Base-by-base conservation (phyloP, 2,329 filamentous ascomycete species). In the Emmonsiellopsis sp. region DNA sequence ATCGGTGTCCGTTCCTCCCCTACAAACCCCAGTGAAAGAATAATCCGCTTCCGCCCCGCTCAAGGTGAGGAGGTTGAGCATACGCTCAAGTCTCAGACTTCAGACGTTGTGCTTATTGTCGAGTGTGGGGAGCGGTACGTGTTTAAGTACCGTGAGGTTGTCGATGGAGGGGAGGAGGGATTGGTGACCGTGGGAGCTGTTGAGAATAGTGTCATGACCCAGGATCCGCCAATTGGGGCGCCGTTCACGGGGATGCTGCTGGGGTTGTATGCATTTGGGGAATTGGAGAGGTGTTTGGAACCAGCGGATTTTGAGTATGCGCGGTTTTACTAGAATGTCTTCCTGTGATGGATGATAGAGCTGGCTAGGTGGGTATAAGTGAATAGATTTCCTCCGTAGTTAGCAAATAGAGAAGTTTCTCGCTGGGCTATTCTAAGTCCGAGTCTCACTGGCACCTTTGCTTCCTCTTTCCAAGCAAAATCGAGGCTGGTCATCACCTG, bases 211-310 rank as follows among this genome's bases (percentile, higher is more conserved):
- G 54, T 58, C 11, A 67, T 74, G 56, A 71, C 69, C 2, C 54
- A 63, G 13, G 58, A 64, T 36, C 69, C 73, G 2, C 65, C 65
- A 0, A 61, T 74, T 8, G 73, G 73, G 0, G 65, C 65, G 14
- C 61, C 68, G 2, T 76, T 75, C 36, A 74, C 72, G 1, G 73
- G 73, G 0, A 70, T 72, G 62, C 74, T 75, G 72, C 58, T 76
- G 47, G 73, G 74, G 0, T n/a, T 76, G 10, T 76, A 76, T 59
- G 63, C 70, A 1, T 73, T 71, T 58, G 73, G 71, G 3, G 67
- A 72, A 42, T 58, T 68, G 14, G 67, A 75, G 51, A 62, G 65
- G 14, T 72, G 69, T 37, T 59, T 73, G 6, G 60, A 57, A 3
- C 72, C 72, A 1, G 73, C 73, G 0, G 71, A 75, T 49, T 75